phyloP scores from a whole-genome alignment of 2,329 filamentous ascomycete genomes.

The Fonsecaea nubica region DNA sequence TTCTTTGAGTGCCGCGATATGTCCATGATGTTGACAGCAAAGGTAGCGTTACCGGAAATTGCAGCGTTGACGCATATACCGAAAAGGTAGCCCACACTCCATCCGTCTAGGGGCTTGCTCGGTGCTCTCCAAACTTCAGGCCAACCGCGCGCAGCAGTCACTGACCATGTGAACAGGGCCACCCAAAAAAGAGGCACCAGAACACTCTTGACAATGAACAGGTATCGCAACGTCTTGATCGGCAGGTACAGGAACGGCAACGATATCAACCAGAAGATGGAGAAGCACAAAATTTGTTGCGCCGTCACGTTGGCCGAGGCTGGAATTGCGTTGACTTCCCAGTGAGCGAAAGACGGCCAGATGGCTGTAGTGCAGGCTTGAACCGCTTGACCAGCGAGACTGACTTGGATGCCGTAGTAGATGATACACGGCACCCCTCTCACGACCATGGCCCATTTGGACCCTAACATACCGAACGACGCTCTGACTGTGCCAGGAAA shows the following conservation, averaged over 20 bases:
- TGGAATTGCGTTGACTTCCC: slow-evolving; percentile 60
- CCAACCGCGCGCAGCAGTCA: slow-evolving; percentile 26
- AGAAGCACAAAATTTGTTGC: slow-evolving; percentile 62
- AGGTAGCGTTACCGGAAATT: slow-evolving; percentile 41
- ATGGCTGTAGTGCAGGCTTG: slow-evolving; percentile 47
- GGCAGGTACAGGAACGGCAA: slow-evolving; percentile 50
- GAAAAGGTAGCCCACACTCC: slow-evolving; percentile 19
- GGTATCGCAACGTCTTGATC: slow-evolving; percentile 40
- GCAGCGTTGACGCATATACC: slow-evolving; percentile 28
- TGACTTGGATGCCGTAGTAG: slow-evolving; percentile 24
- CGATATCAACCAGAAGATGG: slow-evolving; percentile 62
- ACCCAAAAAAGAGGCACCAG: slow-evolving; percentile 28
- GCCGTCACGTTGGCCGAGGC: slow-evolving; percentile 61
- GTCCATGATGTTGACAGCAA: slow-evolving; percentile 60
- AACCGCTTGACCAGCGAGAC: slow-evolving; percentile 35
- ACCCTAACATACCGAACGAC: slow-evolving; percentile 19
- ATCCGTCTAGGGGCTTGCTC: slow-evolving; percentile 17
- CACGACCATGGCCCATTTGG: slow-evolving; percentile 27
- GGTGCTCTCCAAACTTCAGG: slow-evolving; percentile 21
- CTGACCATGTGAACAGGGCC: slow-evolving; percentile 25
- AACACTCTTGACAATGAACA: slow-evolving; percentile 43
- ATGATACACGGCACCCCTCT: slow-evolving; percentile 23
- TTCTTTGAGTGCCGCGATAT: slow-evolving; percentile 52
- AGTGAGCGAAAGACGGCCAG: slow-evolving; percentile 54
- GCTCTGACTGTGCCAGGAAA: slow-evolving; percentile 23